Conservation (phyloP, 495 filamentous ascomycete genomes). For the Tuber microsphaerosporum region DNA sequence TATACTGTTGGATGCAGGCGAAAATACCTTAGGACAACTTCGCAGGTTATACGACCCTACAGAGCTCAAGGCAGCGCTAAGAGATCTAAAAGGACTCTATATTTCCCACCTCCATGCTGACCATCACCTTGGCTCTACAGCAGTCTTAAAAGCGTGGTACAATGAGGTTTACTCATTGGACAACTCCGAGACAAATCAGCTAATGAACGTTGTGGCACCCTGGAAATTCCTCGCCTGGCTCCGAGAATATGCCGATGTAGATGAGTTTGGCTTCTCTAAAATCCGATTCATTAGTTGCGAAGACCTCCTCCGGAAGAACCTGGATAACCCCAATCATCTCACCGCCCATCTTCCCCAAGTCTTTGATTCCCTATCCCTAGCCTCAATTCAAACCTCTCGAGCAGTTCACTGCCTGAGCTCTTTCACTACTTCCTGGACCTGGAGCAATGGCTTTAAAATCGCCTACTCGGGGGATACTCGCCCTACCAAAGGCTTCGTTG, state of each 20-base stretch:
- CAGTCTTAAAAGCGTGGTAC: conserved; percentile 74
- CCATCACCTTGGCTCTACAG: conserved; percentile 78
- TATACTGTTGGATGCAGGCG: conserved; percentile 84
- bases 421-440: conserved; percentile 67
- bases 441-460: conserved; percentile 71
- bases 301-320: conserved; percentile 8
- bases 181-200: neutral
- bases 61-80: conserved; percentile 61
- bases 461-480: conserved; percentile 91
- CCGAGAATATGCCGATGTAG: conserved; percentile 66
- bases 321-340: neutral
- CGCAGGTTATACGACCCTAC: conserved; percentile 59
- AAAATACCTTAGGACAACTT: conserved; percentile 88
- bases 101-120: conserved; percentile 95
- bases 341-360: conserved; percentile 5
- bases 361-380: conserved; percentile 43
- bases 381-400: conserved; percentile 51
- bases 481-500: conserved; percentile 60
- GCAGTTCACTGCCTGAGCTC: conserved; percentile 77
- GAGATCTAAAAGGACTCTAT: conserved; percentile 77
- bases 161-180: conserved; percentile 46
- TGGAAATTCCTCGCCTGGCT: conserved; percentile 58
- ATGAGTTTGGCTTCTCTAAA: conserved; percentile 63
- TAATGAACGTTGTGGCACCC: conserved; percentile 34
- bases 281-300: conserved; percentile 39